Evolutionary conservation across 495 filamentous ascomycete genomes (phyloP).

Genomic region (Xylaria intraflava): DNA sequence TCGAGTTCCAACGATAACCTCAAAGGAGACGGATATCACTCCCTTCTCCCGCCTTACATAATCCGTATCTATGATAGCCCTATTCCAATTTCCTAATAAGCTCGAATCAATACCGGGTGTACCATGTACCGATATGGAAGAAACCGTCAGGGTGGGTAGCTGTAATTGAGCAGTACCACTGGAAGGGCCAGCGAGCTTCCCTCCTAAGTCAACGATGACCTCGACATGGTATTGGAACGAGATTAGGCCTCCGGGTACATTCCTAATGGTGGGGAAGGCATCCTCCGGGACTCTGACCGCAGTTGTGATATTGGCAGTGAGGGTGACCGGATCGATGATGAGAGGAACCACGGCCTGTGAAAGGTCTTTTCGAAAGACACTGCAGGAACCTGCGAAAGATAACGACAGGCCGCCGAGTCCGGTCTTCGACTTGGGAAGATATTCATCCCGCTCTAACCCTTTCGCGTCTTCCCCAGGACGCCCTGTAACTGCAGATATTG

Average conservation of each 20-base stretch:
- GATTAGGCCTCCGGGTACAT: slow-evolving; percentile 84
- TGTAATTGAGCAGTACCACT: slow-evolving; percentile 20
- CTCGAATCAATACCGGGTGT: slow-evolving; percentile 34
- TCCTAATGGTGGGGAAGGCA: slow-evolving; percentile 83
- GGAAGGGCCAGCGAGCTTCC: slow-evolving; percentile 60
- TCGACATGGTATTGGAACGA: slow-evolving; percentile 91
- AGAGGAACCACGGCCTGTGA: slow-evolving; percentile 80
- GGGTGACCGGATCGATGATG: slow-evolving; percentile 72
- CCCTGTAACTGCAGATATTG: slow-evolving; percentile 47
- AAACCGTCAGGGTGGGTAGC: slow-evolving; percentile 48
- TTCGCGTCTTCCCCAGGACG: slow-evolving; percentile 57
- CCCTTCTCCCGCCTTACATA: slow-evolving; percentile 79
- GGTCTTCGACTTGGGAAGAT: slow-evolving; percentile 63
- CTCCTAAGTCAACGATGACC: slow-evolving; percentile 84
- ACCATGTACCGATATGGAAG: slow-evolving; percentile 27
- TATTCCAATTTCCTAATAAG: slow-evolving; percentile 50
- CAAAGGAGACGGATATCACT: slow-evolving; percentile 73
- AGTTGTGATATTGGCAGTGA: slow-evolving; percentile 69
- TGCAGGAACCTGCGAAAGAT: slow-evolving; percentile 71
- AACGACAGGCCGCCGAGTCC: slow-evolving; percentile 78
- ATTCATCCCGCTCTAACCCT: slow-evolving; percentile 65
- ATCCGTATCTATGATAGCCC: slow-evolving; percentile 83
- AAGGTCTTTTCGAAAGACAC: slow-evolving; percentile 88
- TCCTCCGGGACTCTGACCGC: slow-evolving; percentile 84
- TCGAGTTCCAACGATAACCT: slow-evolving; percentile 79